Base-by-base conservation (phyloP, 371 early-diverging fungal species). In the Capillidium heterosporum region DNA sequence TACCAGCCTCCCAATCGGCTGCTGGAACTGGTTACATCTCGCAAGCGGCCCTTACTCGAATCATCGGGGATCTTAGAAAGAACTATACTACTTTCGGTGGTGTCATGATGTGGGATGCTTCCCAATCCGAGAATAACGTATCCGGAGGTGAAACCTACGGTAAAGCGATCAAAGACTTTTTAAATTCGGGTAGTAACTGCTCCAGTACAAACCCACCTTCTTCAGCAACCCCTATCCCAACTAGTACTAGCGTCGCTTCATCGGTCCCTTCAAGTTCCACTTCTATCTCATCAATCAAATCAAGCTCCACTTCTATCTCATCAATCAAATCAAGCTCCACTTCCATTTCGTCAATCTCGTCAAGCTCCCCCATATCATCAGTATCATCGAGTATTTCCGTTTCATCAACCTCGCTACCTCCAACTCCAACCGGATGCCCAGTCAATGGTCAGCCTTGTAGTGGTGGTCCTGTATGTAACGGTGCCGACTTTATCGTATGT, bases 61-160 rank as follows among this genome's bases (percentile, higher is more conserved):
- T 76, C 23, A 48, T 83, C 27, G 62, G 62, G 4, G 57, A 62
- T 11, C 57, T 67, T 15, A 60, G 17, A 11, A 40, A 60, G 1
- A 60, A 63, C 10, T 72, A 67, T 52, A 57, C 63, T 13, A 66
- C 65, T 13, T 81, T 81, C 63, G 80, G 78, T 32, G 82, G 82
- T 44, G 72, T 78, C 0, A 81, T 81, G 82, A 69, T 78, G 55
- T 81, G 82, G 82, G 82, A 81, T 57, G 77, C 70, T 31, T 52
- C 53, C 42, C 52, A 51, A 40, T 17, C 49, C 28, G 35, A 54
- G n/a, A 54, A 54, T 42, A 54, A 54, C 7, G 2, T 41, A 15
- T 21, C 2, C 17, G 28, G 32, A 3, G 42, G 59, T 15, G 13
- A 51, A 15, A 41, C 42, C 23, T 59, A 52, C 26, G 53, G 53